Base-by-base conservation (phyloP, 2,329 filamentous ascomycete species). In the Exophiala xenobiotica region DNA sequence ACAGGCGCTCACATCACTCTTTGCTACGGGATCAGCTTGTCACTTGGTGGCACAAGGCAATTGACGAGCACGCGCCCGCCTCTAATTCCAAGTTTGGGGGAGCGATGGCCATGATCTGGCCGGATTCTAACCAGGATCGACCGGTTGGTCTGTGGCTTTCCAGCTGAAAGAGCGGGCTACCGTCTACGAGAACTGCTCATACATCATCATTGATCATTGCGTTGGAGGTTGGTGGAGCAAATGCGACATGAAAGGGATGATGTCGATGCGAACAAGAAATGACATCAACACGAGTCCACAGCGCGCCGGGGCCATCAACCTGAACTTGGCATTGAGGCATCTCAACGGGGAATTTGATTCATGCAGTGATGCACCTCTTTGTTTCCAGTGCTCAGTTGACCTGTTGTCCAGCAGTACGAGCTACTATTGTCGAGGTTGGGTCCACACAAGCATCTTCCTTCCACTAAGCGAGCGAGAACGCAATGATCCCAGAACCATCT, bases 61-160 rank as follows among this genome's bases (percentile, higher is more conserved):
- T 26, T 23, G n/a, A 27, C 14, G 40, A 27, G 46, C 38, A 49
- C 18, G 37, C 38, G 20, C 46, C 46, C 46, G 27, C 46, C n/a
- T 49, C 31, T 19, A 26, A 14, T 49, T 43, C 47, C 47, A 22
- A 42, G 47, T 44, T 49, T 49, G 39, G 47, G 20, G 19, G n/a
- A n/a, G 35, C 24, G 33, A 22, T 20, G 37, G 39, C 39, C 35
- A 20, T 18, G 46, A n/a, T n/a, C n/a, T n/a, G n/a, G n/a, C n/a
- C n/a, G n/a, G n/a, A n/a, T n/a, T n/a, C n/a, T n/a, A n/a, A n/a
- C 26, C 24, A 49, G 31, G 44, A 26, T 39, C 44, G 11, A 12
- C 6, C 29, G 4, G 29, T 33, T 33, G 29, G n/a, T n/a, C n/a
- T n/a, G n/a, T n/a, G n/a, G n/a, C n/a, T n/a, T n/a, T n/a, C n/a